Base-by-base conservation (phyloP, 2,329 filamentous ascomycete species). In the Diplodia scrobiculata region DNA sequence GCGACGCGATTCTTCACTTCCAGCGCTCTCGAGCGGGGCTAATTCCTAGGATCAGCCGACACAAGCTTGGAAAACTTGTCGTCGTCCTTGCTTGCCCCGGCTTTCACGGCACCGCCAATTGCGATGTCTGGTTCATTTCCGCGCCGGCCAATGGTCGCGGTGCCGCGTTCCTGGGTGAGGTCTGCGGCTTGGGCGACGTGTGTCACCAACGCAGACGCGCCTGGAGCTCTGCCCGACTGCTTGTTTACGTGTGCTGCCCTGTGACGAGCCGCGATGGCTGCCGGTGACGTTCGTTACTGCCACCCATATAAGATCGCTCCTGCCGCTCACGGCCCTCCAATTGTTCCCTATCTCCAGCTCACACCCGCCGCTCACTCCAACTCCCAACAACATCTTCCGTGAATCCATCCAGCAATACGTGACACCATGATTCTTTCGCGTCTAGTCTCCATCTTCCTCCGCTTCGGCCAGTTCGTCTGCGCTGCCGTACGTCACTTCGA, bases 381-480 rank as follows among this genome's bases (percentile, higher is more conserved):
- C 13, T 54, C 2, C 59, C 4, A 17, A 27, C 45, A 50, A 2
- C 9, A 25, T 25, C 29, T 32, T 32, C 7, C 29, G 29, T 32
- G 29, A 32, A 32, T 32, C 29, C 29, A 32, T 13, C 45, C 11
- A 17, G 7, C 10, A 32, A 34, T 3, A 51, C 13, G 5, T 13
- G 14, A 34, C 54, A 65, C 48, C n/a, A 71, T 70, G 70, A 77
- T 84, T 69, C 66, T 87, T 68, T 82, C 83, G 10, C 83, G 86
- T 67, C 70, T 88, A 25, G 68, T 84, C 32, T 86, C 85, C 27
- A 81, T 87, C 69, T 75, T 85, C 71, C 81, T 89, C 70, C 86
- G 87, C 73, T 74, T 85, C 13, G 83, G 81, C 71, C 83, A 91
- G 79, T 83, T 93, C 69, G 86, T 82, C 72, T 92, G 90, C 73